Evolutionary conservation across 2,329 filamentous ascomycete species (phyloP), one percentile per base, ranked within the genome.

Genomic region (Cyphellophora europaea): DNA sequence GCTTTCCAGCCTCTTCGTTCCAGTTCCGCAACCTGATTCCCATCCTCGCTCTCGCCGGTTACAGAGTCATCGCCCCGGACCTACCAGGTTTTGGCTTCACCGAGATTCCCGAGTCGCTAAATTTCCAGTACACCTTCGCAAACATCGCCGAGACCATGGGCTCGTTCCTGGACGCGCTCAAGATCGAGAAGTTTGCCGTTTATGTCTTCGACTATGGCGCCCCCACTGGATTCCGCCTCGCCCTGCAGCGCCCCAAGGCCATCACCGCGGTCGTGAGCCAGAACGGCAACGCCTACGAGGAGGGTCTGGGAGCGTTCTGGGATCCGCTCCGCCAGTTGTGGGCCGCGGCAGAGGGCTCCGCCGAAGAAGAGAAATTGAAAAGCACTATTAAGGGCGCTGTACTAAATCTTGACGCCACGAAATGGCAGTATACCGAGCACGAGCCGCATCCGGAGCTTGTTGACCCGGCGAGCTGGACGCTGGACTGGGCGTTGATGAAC

Each of bases 121-220:
- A 56, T 32, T 77, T 69, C 57, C 49, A 49, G 5, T 72, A 75
- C 57, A 72, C 63, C 11, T 78, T 79, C 44, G 66, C 61, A 30
- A 65, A 59, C 49, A 51, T 78, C 5, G 55, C 71, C 19, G 49
- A 36, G 5, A 69, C 66, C 2, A 57, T 72, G 21, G 56, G 55
- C 6, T 59, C 59, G 5, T 75, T 76, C 46, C 51, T 74, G 10
- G 58, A 65, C 21, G 56, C 58, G 1, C 54, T 77, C 6, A 40
- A 54, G 3, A 57, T 77, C 21, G 23, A 36, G 12, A 62, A 60
- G 19, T 76, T 68, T 53, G 63, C 67, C 11, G 53, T 74, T 17
- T 79, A 77, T 52, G 65, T 78, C 42, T 78, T 79, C 50, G 74
- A 79, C 57, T 78, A 78, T 49, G 74, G 74, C 33, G 71, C 72